These are phyloP conservation scores for Hypocrella siamensis DNA, from an alignment of 2,329 filamentous ascomycete species.

Conservation along the genomic window DNA sequence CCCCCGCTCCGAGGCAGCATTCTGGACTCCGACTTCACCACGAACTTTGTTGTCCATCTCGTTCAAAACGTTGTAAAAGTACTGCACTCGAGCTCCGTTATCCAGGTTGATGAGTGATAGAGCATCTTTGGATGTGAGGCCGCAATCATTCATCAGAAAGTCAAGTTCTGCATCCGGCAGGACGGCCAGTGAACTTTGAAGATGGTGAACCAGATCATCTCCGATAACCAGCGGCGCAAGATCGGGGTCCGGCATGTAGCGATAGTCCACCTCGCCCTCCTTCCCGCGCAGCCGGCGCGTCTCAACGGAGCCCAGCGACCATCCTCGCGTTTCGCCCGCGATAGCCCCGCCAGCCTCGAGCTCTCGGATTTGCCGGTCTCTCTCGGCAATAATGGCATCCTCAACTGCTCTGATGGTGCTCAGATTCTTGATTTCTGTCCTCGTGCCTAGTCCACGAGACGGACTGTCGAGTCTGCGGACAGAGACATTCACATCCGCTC, in stretches of 20 bases:
- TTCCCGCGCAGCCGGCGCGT: constrained; percentile 77
- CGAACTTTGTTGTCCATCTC: constrained; percentile 20
- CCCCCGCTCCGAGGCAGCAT: not conserved
- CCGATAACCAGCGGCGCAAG: constrained; percentile 66
- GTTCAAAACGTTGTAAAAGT: constrained; percentile 55
- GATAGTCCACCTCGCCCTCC: constrained; percentile 92
- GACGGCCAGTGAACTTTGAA: constrained; percentile 48
- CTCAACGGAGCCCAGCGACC: constrained; percentile 71
- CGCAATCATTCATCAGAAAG: constrained; percentile 45
- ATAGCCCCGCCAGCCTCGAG: constrained; percentile 61
- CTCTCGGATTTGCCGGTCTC: constrained; percentile 71
- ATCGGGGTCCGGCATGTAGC: constrained; percentile 97
- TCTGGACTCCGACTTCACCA: constrained; percentile 5
- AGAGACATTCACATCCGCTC: constrained; percentile 93
- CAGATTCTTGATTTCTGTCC: constrained; percentile 95
- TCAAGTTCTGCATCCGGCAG: constrained; percentile 57
- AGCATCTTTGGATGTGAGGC: constrained; percentile 67
- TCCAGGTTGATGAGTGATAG: constrained; percentile 64
- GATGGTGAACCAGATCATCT: constrained; percentile 47
- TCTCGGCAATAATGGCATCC: constrained; percentile 82
- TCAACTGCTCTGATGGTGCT: constrained; percentile 91
- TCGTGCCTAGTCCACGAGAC: constrained; percentile 47
- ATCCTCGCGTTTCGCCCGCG: constrained; percentile 80
- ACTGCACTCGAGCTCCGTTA: constrained; percentile 64
- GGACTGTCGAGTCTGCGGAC: constrained; percentile 44